A percentile compares a stretch with the other conserved stretches of the same genome.
phyloP scores from a whole-genome alignment of 495 filamentous ascomycete genomes.

The Sordaria brevicollis region DNA sequence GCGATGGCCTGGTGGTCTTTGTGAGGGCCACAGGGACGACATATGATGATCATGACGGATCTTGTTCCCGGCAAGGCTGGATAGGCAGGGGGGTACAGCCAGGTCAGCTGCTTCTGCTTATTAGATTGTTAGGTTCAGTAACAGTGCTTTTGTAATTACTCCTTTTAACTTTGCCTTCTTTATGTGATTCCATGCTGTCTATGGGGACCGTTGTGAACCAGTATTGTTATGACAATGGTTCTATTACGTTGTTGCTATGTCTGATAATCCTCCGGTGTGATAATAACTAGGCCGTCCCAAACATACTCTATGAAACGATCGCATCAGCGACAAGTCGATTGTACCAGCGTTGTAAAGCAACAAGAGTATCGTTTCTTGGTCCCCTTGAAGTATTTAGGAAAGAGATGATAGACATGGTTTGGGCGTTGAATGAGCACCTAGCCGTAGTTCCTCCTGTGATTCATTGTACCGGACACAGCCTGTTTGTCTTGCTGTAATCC shows the following conservation, averaged over 20 bases:
- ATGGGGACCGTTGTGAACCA: neutral
- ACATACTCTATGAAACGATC: too few relatives aligned
- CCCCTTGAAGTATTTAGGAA: neutral
- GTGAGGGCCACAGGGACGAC: neutral
- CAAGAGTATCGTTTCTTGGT: neutral
- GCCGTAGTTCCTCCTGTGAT: neutral
- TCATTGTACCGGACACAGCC: neutral
- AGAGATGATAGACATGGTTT: neutral
- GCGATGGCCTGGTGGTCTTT: neutral
- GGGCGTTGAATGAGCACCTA: neutral
- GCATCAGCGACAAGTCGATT: neutral
- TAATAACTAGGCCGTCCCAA: too few relatives aligned
- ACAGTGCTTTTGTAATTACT: neutral
- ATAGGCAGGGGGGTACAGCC: neutral
- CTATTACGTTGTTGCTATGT: too few relatives aligned
- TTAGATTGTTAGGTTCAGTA: neutral
- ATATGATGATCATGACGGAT: neutral
- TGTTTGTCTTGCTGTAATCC: neutral
- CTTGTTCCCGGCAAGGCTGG: neutral
- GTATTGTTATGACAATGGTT: too few relatives aligned
- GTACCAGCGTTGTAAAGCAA: neutral
- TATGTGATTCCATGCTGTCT: neutral
- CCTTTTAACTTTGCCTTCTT: neutral
- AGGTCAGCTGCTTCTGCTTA: neutral
- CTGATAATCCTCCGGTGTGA: too few relatives aligned